These are phyloP conservation scores for Xylaria sp. DNA, from an alignment of 495 filamentous ascomycete genomes.

Conservation along the genomic window DNA sequence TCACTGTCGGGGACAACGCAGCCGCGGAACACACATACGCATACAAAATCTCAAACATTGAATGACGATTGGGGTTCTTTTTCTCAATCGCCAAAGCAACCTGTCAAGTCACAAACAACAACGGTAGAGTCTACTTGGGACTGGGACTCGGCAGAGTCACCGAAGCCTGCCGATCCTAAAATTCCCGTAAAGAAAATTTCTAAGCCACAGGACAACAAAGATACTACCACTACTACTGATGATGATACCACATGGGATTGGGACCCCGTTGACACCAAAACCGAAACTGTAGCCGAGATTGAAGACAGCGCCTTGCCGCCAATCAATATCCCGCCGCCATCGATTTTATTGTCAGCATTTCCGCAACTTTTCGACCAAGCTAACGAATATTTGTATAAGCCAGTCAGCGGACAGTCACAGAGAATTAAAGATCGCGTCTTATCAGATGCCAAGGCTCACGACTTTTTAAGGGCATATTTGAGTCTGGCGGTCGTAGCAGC, in stretches of 20 bases:
- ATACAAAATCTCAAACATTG: neutral
- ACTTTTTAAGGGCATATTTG: conserved; percentile 62
- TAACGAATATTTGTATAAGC: conserved; percentile 59
- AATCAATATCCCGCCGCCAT: conserved; percentile 88
- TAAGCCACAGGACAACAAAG: neutral
- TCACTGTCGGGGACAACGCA: conserved; percentile 56
- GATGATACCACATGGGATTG: conserved; percentile 39
- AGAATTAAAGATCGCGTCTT: conserved; percentile 64
- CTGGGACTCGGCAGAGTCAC: conserved; percentile 47
- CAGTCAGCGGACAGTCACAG: conserved; percentile 58
- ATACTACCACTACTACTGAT: conserved; percentile 14
- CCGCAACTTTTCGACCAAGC: conserved; percentile 67
- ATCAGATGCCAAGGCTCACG: conserved; percentile 59
- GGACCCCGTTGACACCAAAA: conserved; percentile 33
- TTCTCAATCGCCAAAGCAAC: conserved; percentile 50
- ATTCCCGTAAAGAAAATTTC: neutral
- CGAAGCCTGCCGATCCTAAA: conserved; percentile 20
- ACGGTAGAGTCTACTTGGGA: conserved; percentile 44
- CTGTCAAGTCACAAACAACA: conserved; percentile 30
- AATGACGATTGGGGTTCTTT: conserved; percentile 67
- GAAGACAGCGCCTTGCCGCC: conserved; percentile 62
- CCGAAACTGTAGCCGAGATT: conserved; percentile 29
- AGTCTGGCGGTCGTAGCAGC: conserved; percentile 70
- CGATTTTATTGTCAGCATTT: conserved; percentile 78
- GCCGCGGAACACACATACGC: conserved; percentile 40